phyloP scores from a whole-genome alignment of 495 filamentous ascomycete species.

The Barbatosphaeria neglecta region DNA sequence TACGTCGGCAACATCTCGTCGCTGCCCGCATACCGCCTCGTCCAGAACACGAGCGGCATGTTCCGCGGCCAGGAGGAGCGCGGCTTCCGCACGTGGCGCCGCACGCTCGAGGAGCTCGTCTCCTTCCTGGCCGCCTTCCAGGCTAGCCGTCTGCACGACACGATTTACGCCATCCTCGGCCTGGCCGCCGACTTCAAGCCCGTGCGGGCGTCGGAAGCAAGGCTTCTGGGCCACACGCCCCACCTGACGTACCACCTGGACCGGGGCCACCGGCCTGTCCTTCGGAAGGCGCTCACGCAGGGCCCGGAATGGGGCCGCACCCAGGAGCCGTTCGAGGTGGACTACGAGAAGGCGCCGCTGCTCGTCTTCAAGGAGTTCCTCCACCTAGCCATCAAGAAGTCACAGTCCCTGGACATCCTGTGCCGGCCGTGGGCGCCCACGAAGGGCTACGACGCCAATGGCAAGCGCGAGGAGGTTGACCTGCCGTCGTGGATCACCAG shows the following conservation, averaged over 20 bases:
- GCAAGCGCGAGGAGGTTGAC: not conserved
- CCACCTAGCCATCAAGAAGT: constrained; percentile 6
- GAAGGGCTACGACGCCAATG: not conserved
- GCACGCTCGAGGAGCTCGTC: constrained; percentile 14
- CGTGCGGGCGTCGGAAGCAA: not conserved
- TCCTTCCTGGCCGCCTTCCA: constrained; percentile 14
- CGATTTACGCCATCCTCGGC: constrained; percentile 12
- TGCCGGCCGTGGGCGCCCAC: constrained; percentile 19
- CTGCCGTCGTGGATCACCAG: constrained; percentile 12
- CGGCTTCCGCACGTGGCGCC: not conserved
- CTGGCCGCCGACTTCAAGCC: constrained; percentile 9
- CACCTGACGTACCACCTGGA: no score
- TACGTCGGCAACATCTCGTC: not conserved
- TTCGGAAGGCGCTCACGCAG: not conserved
- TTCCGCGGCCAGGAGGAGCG: not conserved
- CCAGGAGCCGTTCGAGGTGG: constrained; percentile 1
- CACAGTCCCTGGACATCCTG: constrained; percentile 15
- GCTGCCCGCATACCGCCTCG: not conserved
- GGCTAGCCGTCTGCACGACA: constrained; percentile 11
- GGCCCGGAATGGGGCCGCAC: not conserved
- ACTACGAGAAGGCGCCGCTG: constrained; percentile 6
- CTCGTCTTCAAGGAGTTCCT: constrained; percentile 14
- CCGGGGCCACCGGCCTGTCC: not conserved
- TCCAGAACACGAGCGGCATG: not conserved
- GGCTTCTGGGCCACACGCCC: not conserved